Conservation (phyloP, 2,329 filamentous ascomycete species). For the Parafenestella ontariensis region DNA sequence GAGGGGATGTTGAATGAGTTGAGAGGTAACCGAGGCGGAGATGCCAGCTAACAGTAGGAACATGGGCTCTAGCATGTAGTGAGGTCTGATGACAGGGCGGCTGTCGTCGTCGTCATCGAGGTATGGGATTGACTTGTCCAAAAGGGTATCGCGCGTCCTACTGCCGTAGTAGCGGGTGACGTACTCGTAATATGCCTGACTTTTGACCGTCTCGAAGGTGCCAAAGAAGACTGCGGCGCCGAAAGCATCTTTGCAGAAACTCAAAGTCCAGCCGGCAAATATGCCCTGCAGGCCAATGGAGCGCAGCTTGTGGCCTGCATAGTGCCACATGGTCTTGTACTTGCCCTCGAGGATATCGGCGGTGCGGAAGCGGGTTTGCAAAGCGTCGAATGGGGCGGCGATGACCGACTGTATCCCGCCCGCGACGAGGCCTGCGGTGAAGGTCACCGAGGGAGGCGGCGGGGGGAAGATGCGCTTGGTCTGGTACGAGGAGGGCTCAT, state of each 20-base stretch:
- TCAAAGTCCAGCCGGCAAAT: constrained; percentile 75
- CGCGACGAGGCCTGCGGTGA: constrained; percentile 73
- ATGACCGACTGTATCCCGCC: constrained; percentile 73
- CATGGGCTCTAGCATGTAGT: constrained; percentile 76
- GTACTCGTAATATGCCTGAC: constrained; percentile 74
- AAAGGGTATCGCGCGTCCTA: constrained; percentile 40
- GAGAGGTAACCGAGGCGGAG: constrained; percentile 71
- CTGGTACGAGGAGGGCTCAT: constrained; percentile 68
- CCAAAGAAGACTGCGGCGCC: constrained; percentile 77
- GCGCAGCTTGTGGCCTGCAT: constrained; percentile 69
- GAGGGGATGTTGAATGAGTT: constrained; percentile 73
- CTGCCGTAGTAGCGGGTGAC: constrained; percentile 71
- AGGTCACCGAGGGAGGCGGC: constrained; percentile 67
- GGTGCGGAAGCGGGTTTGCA: constrained; percentile 75
- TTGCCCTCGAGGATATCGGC: constrained; percentile 65
- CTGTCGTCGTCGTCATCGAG: constrained; percentile 36
- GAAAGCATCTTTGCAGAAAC: constrained; percentile 72
- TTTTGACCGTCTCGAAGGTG: constrained; percentile 78
- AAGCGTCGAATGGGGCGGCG: constrained; percentile 76
- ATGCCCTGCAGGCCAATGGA: constrained; percentile 76
- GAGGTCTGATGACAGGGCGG: constrained; percentile 68
- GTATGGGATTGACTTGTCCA: constrained; percentile 29
- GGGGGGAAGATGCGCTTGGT: constrained; percentile 74
- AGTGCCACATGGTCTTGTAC: constrained; percentile 75
- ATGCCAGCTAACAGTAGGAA: constrained; percentile 75